These are phyloP conservation scores for Populus tremula DNA, from an alignment of 345 rosid genomes.

Conservation along the genomic window DNA sequence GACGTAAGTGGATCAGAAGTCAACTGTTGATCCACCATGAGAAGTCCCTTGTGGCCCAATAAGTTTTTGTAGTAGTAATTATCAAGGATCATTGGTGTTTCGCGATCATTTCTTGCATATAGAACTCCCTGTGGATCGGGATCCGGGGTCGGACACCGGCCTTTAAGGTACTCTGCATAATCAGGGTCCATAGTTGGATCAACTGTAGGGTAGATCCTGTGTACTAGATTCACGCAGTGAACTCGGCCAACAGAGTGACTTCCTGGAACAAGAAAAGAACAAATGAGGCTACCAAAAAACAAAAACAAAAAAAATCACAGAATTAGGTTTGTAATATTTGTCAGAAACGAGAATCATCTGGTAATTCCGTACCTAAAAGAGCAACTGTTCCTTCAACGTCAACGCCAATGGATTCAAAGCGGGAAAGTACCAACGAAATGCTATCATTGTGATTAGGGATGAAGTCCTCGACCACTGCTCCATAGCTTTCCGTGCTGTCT, in stretches of 20 bases:
- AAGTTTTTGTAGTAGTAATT: constrained; percentile 67
- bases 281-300: not conserved
- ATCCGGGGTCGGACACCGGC: constrained; percentile 57
- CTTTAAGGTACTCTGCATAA: constrained; percentile 59
- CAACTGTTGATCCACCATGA: constrained; percentile 57
- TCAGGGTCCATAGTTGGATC: constrained; percentile 66
- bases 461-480: constrained; percentile 30
- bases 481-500: constrained; percentile 63
- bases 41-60: constrained; percentile 63
- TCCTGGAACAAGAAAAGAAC: constrained; percentile 28
- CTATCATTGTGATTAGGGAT: constrained; percentile 76
- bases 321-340: too few species aligned
- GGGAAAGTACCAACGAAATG: constrained; percentile 53
- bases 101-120: constrained; percentile 66
- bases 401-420: constrained; percentile 56
- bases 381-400: constrained; percentile 70
- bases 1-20: constrained; percentile 57
- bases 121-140: constrained; percentile 53
- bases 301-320: not conserved
- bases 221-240: constrained; percentile 69
- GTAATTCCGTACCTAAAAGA: constrained; percentile 46
- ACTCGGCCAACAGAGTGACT: constrained; percentile 86
- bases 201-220: constrained; percentile 65
- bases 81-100: constrained; percentile 81
- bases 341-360: not conserved